Evolutionary conservation across 805 yeast species (phyloP).

Genomic region (Blastobotrys attinorum): DNA sequence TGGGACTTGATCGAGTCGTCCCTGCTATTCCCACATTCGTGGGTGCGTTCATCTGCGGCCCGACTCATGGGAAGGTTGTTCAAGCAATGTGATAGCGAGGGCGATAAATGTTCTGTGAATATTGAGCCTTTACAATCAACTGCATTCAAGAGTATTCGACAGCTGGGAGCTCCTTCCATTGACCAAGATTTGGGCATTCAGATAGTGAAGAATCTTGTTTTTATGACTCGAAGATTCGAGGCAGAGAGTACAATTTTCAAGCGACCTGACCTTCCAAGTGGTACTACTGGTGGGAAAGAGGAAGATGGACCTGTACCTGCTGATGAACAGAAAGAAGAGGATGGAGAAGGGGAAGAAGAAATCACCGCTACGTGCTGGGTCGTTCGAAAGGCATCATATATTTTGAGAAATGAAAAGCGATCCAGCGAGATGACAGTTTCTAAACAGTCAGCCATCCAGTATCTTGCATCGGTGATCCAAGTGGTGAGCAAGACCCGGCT

Average conservation of each 20-base stretch:
- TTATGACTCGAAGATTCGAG: conserved; percentile 57
- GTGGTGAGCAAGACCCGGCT: conserved; percentile 38
- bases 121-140: conserved; percentile 50
- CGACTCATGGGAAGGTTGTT: conserved; percentile 51
- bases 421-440: conserved; percentile 47
- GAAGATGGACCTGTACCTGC: conserved; percentile 23
- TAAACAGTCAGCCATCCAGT: conserved; percentile 62
- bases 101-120: conserved; percentile 14
- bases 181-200: conserved; percentile 55
- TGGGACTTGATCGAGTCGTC: conserved; percentile 50
- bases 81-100: conserved; percentile 29
- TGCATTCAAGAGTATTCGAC: conserved; percentile 62
- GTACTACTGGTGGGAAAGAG: no score
- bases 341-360: conserved; percentile 18
- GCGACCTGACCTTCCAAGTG: no score
- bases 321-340: conserved; percentile 23
- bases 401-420: conserved; percentile 59
- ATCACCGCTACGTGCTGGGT: conserved; percentile 49
- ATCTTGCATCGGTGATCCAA: conserved; percentile 57
- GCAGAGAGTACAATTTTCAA: conserved; percentile 28
- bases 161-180: conserved; percentile 71
- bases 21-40: conserved; percentile 78
- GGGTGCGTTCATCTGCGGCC: conserved; percentile 71
- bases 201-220: conserved; percentile 57
- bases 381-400: conserved; percentile 49